Conservation (phyloP, 208 protist genomes). For the Trypanosoma brucei region DNA sequence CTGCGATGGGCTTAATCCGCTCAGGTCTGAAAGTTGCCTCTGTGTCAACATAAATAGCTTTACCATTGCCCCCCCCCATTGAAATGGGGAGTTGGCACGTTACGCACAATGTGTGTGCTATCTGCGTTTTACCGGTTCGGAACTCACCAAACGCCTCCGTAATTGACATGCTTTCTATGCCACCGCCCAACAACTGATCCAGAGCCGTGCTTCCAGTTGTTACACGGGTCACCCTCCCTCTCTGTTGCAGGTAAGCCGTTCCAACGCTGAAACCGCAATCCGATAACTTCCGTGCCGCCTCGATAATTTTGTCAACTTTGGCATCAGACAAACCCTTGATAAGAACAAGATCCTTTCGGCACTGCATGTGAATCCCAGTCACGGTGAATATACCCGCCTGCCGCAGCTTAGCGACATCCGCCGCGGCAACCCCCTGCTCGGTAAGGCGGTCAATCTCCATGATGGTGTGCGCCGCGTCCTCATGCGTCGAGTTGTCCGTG, state of each 20-base stretch:
- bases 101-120: constrained; percentile 97
- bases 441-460: constrained; percentile 87
- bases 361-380: constrained; percentile 89
- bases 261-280: constrained; percentile 89
- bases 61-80: constrained; percentile 91
- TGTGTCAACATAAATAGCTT: constrained; percentile 97
- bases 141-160: constrained; percentile 99
- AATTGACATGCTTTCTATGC: constrained; percentile 95
- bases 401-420: constrained; percentile 88
- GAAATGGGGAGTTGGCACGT: constrained; percentile 93
- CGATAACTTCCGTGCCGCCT: constrained; percentile 89
- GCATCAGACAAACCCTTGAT: constrained; percentile 98
- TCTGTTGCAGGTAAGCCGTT: constrained; percentile 78
- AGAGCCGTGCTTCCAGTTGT: constrained; percentile 93
- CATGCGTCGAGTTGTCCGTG: constrained; percentile 22
- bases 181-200: constrained; percentile 94
- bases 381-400: constrained; percentile 90
- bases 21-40: constrained; percentile 98
- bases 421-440: constrained; percentile 84
- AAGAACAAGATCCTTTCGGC: constrained; percentile 80
- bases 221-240: constrained; percentile 85
- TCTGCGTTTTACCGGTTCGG: constrained; percentile 98
- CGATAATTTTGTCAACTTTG: constrained; percentile 98
- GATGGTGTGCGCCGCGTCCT: constrained; percentile 39
- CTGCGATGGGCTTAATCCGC: constrained; percentile 94